Evolutionary conservation across 208 protist species (phyloP).

Genomic region (Vickermania spadyakhi): DNA sequence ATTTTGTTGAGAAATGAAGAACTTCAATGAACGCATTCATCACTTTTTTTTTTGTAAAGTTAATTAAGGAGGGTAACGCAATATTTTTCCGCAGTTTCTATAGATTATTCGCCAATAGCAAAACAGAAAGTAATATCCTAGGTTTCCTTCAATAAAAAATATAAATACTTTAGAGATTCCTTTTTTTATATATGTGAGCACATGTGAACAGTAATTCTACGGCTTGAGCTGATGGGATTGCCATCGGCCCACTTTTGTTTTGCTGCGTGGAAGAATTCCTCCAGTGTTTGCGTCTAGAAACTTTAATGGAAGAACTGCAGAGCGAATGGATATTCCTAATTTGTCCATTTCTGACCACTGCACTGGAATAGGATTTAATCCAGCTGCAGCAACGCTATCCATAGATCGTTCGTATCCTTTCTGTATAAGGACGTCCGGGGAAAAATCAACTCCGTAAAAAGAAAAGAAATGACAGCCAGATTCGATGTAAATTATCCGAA

Average conservation of each 20-base stretch:
- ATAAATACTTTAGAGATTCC: neutral
- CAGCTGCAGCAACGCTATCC: conserved; percentile 77
- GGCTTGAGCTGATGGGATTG: conserved; percentile 42
- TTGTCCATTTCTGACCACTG: conserved; percentile 92
- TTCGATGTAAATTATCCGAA: conserved; percentile 75
- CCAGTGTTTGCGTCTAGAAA: conserved; percentile 58
- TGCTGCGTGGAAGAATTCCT: conserved; percentile 47
- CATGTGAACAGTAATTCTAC: conserved; percentile 1
- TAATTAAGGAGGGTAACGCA: too few species aligned
- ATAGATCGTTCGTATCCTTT: conserved; percentile 86
- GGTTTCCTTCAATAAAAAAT: neutral
- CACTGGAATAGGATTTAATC: conserved; percentile 85
- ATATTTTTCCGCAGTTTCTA: too few species aligned
- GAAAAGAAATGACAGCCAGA: conserved; percentile 88
- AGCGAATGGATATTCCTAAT: conserved; percentile 85
- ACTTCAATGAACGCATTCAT: too few species aligned
- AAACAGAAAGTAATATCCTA: too few species aligned
- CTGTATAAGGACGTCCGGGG: conserved; percentile 81
- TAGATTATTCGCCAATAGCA: too few species aligned
- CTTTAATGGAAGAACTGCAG: conserved; percentile 74
- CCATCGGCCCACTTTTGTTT: conserved; percentile 47
- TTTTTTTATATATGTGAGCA: neutral
- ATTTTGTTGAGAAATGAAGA: too few species aligned
- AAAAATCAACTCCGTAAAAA: conserved; percentile 80
- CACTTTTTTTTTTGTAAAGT: too few species aligned